A percentile compares a stretch with the other conserved stretches of the same genome.
Conservation (phyloP, 164 flowering plant species). For the Protea cynaroides region DNA sequence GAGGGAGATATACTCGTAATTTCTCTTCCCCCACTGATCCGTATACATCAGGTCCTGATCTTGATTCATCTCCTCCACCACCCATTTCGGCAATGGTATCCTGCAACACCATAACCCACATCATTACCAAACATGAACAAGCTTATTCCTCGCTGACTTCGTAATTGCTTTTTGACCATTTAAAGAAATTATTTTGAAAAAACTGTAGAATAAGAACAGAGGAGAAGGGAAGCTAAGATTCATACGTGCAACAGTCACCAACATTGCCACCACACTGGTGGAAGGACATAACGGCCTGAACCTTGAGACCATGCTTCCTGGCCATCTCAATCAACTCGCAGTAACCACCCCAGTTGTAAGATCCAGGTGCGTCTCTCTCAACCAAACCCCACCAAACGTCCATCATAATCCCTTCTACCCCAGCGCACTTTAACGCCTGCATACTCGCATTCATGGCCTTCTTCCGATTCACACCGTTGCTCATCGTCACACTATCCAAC, state of each 20-base stretch:
- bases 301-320: constrained; percentile 73
- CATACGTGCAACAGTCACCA: constrained; percentile 86
- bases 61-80: constrained; percentile 58
- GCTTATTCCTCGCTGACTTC: no score
- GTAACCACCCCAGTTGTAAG: constrained; percentile 91
- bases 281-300: constrained; percentile 97
- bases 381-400: constrained; percentile 99
- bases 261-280: constrained; percentile 99
- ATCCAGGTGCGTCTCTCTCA: constrained; percentile 72
- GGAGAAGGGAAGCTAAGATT: not conserved
- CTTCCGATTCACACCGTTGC: constrained; percentile 58
- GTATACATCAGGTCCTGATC: constrained; percentile 87
- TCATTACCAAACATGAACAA: not conserved
- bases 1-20: constrained; percentile 73
- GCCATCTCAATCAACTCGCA: constrained; percentile 85
- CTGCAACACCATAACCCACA: constrained; percentile 28
- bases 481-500: constrained; percentile 78
- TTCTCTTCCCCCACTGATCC: constrained; percentile 93
- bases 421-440: constrained; percentile 86
- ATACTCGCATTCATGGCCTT: constrained; percentile 87
- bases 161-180: no score
- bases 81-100: constrained; percentile 93
- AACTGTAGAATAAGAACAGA: not conserved
- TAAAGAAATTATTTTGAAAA: no score
- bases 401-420: constrained; percentile 95